Conservation (phyloP, 768 basidiomycete genomes). For the Lepiota brunneoincarnata region DNA sequence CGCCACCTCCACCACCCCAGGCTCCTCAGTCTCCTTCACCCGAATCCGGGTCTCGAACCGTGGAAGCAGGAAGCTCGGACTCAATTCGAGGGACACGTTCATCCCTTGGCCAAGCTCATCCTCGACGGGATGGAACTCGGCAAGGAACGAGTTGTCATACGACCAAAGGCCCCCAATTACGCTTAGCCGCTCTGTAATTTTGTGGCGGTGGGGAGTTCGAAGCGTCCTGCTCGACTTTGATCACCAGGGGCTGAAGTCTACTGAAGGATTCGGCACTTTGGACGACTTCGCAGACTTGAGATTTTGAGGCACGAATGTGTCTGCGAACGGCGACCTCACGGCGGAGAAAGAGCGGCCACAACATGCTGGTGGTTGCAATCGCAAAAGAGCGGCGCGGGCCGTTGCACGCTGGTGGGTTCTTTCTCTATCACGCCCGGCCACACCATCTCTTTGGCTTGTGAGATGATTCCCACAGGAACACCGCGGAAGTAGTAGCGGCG, state of each 20-base stretch:
- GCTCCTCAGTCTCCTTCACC: slow-evolving; percentile 14
- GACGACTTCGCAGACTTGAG: slow-evolving; percentile 5
- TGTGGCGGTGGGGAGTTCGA: slow-evolving; percentile 4
- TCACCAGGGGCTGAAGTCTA: slow-evolving; percentile 7
- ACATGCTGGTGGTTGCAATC: slow-evolving; percentile 8
- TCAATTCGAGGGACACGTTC: slow-evolving; percentile 14
- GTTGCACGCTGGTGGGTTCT: no score
- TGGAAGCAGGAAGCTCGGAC: slow-evolving; percentile 9
- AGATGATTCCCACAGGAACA: no score
- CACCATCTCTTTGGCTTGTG: no score
- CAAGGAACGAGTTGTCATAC: slow-evolving; percentile 5
- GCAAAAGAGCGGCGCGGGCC: no score
- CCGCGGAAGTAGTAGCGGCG: no score
- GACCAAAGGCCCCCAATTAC: background rate
- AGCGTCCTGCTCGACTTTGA: slow-evolving; percentile 10
- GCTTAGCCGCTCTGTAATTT: slow-evolving; percentile 9
- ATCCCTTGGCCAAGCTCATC: slow-evolving; percentile 17
- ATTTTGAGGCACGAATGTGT: slow-evolving; percentile 15
- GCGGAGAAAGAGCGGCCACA: slow-evolving; percentile 31
- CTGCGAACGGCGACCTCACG: slow-evolving; percentile 23
- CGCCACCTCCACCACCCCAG: slow-evolving; percentile 20
- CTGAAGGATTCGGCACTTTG: background rate
- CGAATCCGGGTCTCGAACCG: slow-evolving; percentile 15
- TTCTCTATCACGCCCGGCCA: no score
- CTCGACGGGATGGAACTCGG: slow-evolving; percentile 3